Percentiles rank a stretch among this genome's conserved stretches.
Evolutionary conservation across 371 early-diverging fungal species (phyloP).

Genomic region (Mucor piriformis): DNA sequence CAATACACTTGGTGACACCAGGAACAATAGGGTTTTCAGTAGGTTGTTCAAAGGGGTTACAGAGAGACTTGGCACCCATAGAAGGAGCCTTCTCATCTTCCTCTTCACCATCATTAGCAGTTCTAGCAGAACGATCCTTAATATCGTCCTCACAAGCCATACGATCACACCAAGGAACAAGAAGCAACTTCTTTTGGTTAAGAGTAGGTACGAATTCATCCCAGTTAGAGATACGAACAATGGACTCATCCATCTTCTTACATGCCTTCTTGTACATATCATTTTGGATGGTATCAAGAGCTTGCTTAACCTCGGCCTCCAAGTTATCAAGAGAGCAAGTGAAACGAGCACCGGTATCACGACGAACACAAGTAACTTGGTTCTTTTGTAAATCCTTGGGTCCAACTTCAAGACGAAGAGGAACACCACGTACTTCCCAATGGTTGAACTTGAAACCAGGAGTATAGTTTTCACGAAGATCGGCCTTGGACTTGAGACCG

Average conservation of each 20-base stretch:
- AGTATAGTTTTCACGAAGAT: conserved; percentile 91
- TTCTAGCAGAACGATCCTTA: conserved; percentile 88
- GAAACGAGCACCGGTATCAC: conserved; percentile 82
- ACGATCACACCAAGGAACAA: conserved; percentile 98
- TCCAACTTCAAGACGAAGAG: conserved; percentile 98
- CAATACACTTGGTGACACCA: conserved; percentile 83
- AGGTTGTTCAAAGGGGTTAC: conserved; percentile 97
- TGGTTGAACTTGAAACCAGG: conserved; percentile 99
- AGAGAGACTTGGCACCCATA: conserved; percentile 99
- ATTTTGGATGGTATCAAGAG: conserved; percentile 87
- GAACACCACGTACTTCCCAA: conserved; percentile 99
- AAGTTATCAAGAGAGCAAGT: conserved; percentile 71
- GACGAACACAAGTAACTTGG: conserved; percentile 83
- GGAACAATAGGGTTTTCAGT: conserved; percentile 73
- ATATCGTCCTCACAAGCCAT: conserved; percentile 96
- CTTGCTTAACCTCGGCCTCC: conserved; percentile 56
- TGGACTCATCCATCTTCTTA: conserved; percentile 75
- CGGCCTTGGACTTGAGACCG: conserved; percentile 90
- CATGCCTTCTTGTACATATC: conserved; percentile 95
- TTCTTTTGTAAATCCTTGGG: conserved; percentile 93
- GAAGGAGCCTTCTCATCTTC: conserved; percentile 95
- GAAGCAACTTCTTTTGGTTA: conserved; percentile 85
- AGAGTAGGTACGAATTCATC: conserved; percentile 92
- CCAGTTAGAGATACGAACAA: conserved; percentile 83
- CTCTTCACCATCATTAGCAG: conserved; percentile 69